Conservation (phyloP, 768 basidiomycete genomes). For the Rhodotorula diobovata region DNA sequence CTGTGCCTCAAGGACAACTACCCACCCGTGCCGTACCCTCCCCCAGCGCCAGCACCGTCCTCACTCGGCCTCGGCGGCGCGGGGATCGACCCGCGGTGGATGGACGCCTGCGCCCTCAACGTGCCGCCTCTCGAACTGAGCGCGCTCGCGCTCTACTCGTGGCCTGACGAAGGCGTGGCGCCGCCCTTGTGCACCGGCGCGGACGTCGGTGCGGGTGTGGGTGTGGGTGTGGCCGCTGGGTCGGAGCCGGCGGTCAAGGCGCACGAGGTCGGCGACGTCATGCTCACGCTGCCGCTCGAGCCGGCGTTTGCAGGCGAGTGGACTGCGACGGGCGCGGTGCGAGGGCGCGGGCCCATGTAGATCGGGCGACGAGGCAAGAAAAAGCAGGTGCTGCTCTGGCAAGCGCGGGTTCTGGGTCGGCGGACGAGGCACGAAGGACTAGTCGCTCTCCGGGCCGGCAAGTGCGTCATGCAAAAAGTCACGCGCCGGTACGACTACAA, state of each 20-base stretch:
- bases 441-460: no score
- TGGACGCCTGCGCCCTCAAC: neutral
- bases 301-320: neutral
- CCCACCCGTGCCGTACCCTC: slow-evolving; percentile 7
- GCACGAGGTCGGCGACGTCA: neutral
- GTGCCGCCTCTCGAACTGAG: neutral
- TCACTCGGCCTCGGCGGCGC: no score
- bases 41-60: neutral
- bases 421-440: no score
- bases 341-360: no score
- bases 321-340: neutral
- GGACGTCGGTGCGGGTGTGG: neutral
- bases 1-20: neutral
- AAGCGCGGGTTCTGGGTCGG: no score
- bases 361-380: no score
- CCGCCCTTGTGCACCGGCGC: no score
- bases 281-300: slow-evolving; percentile 3
- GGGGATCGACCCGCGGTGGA: neutral
- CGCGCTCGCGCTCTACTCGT: neutral
- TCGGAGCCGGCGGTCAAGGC: neutral
- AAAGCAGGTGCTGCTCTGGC: no score
- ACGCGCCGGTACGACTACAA: no score
- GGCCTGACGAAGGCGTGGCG: no score
- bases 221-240: neutral
- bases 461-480: no score